Conservation (phyloP, 176 grass and related monocot species). For the Hordeum vulgare region DNA sequence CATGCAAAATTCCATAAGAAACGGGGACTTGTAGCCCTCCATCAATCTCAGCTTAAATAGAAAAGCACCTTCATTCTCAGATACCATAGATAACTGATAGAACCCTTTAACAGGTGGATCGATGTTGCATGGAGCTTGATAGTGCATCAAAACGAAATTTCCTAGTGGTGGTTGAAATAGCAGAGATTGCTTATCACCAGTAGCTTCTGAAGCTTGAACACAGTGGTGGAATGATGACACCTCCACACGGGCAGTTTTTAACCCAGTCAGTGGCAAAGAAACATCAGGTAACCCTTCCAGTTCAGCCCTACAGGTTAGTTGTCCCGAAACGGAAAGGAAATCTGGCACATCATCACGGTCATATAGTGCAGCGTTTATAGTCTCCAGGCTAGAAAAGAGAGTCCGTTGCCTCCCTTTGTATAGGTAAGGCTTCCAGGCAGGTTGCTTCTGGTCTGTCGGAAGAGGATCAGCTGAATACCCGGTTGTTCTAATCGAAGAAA, state of each 20-base stretch:
- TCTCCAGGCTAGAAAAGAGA: constrained; percentile 66
- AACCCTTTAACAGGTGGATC: constrained; percentile 89
- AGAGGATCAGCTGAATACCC: constrained; percentile 69
- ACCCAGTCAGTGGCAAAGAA: constrained; percentile 63
- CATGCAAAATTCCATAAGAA: constrained; percentile 91
- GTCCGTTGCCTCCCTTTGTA: constrained; percentile 85
- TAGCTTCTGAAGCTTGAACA: constrained; percentile 76
- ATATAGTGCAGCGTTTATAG: constrained; percentile 76
- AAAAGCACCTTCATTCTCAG: constrained; percentile 91
- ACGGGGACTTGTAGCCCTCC: constrained; percentile 83
- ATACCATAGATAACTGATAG: constrained; percentile 93
- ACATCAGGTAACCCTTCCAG: constrained; percentile 96
- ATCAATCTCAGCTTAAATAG: constrained; percentile 88
- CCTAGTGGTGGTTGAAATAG: constrained; percentile 85
- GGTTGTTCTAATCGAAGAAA: constrained; percentile 60
- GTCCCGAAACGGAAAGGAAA: constrained; percentile 80
- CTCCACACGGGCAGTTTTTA: constrained; percentile 65
- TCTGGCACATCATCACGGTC: constrained; percentile 96
- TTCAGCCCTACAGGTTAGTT: constrained; percentile 89
- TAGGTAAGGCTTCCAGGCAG: constrained; percentile 90
- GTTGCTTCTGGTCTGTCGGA: constrained; percentile 73
- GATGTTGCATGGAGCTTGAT: constrained; percentile 51
- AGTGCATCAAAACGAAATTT: constrained; percentile 81
- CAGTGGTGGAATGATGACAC: constrained; percentile 84
- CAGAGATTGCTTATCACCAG: constrained; percentile 71